Evolutionary conservation across 306 rosid species (phyloP), one percentile per base, ranked within the genome.

Genomic region (Nissolia schottii): DNA sequence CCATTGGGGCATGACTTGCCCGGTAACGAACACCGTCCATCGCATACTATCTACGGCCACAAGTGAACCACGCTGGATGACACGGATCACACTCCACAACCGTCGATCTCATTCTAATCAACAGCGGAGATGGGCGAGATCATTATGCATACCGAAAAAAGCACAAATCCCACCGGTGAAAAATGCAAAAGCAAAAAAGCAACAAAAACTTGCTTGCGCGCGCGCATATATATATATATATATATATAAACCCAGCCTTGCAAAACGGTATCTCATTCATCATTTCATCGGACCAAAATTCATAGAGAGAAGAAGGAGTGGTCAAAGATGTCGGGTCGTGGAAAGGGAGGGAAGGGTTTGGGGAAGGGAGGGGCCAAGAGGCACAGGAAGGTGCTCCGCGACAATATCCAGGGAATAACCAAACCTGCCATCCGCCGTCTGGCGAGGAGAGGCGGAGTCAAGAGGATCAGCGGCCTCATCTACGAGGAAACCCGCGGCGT

Each of bases 281-380:
- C n/a, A n/a, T n/a, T n/a, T n/a, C n/a, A n/a, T n/a, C n/a, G n/a
- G n/a, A n/a, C n/a, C n/a, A n/a, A n/a, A n/a, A n/a, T n/a, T n/a
- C n/a, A n/a, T n/a, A n/a, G n/a, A n/a, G n/a, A n/a, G n/a, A n/a
- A n/a, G n/a, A n/a, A n/a, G n/a, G n/a, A n/a, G n/a, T n/a, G n/a
- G n/a, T n/a, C 1, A 23, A 45, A 61, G 34, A 85, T 85, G 89
- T 82, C 86, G 3, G 89, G 89, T 27, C 85, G 89, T 25, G 89
- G 86, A 9, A 84, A 84, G 13, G 88, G 88, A 3, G 85, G 88
- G 0, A 84, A 84, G 76, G 85, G 88, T 6, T 46, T 84, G 81
- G 88, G 88, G 2, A 84, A 84, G 51, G 88, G 85, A 24, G 85
- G 88, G 51, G 85, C 85, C 11, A 80, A 80, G 83, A 74, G 85